Base-by-base conservation (phyloP, 345 rosid genomes). In the Eucalyptus camaldulensis region DNA sequence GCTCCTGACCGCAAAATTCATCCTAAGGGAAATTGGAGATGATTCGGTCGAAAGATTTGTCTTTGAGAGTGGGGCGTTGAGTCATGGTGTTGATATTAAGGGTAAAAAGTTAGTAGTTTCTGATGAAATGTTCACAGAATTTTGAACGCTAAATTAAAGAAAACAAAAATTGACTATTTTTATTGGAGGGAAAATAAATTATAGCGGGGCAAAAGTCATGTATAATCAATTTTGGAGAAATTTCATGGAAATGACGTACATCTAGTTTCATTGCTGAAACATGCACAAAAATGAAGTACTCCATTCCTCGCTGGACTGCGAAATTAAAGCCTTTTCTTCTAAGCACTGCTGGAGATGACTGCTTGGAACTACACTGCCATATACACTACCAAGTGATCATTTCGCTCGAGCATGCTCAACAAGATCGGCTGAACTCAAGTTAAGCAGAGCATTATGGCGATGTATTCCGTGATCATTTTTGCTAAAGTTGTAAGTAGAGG, bases 401-500 rank as follows among this genome's bases (percentile, higher is more conserved):
- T 72, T 72, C 8, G 27, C 81, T 72, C 13, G 13, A 69, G 43
- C 80, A 51, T 17, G 37, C 81, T 6, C 81, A 72, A 72, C 81
- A 72, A 37, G 81, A 40, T 33, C 24, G 24, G 43, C 43, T 19
- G 2, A 6, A 13, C 81, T 72, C 45, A 37, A 72, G 13, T 72
- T 37, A 72, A 51, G 56, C 45, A 3, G 27, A 72, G 81, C 5
- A 37, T 33, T 10, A 37, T 24, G 14, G 25, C 44, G 22, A 37
- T 10, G 45, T 13, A 37, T 72, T 72, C 13, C 27, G 13, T 21
- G 4, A 37, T 33, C 24, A 33, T 72, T 33, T 72, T 72, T 33
- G 44, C 44, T 72, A 86, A 95, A 95, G 72, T 91, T 91, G 89
- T 91, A 95, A 37, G 95, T 93, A 13, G 86, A 25, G 69, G 93